Evolutionary conservation across 2,329 filamentous ascomycete genomes (phyloP).

Genomic region (Xylaria digitata): DNA sequence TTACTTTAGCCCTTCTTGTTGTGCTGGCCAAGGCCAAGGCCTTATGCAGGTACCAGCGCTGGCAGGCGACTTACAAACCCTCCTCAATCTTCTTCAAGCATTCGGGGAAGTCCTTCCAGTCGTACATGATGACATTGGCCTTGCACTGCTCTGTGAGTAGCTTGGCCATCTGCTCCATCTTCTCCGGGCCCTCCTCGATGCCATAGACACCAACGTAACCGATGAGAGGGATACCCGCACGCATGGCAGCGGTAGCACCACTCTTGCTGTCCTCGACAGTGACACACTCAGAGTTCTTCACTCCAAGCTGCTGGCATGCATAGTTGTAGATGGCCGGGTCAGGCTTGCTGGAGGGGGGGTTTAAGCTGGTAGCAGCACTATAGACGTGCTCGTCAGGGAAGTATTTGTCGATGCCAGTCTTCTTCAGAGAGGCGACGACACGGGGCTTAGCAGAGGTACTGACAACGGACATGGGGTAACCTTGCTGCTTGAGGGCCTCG

Average conservation of each 20-base stretch:
- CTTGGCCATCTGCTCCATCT: constrained; percentile 68
- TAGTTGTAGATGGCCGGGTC: constrained; percentile 80
- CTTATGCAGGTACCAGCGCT: constrained; percentile 25
- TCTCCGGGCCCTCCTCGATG: constrained; percentile 57
- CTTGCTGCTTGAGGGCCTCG: constrained; percentile 65
- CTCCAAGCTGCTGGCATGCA: constrained; percentile 73
- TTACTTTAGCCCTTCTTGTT: constrained; percentile 32
- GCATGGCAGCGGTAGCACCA: constrained; percentile 74
- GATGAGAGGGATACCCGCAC: constrained; percentile 76
- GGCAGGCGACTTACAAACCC: constrained; percentile 44
- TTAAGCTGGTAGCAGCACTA: constrained; percentile 75
- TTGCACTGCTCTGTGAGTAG: constrained; percentile 61
- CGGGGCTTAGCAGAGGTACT: constrained; percentile 76
- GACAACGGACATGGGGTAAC: constrained; percentile 77
- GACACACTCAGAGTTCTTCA: constrained; percentile 72
- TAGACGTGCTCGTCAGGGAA: constrained; percentile 75
- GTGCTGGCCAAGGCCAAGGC: constrained; percentile 9
- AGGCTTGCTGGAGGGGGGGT: constrained; percentile 77
- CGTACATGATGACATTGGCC: constrained; percentile 62
- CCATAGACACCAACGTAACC: constrained; percentile 74
- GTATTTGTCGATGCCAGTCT: constrained; percentile 75
- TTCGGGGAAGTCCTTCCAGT: constrained; percentile 57
- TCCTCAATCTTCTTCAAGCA: constrained; percentile 53
- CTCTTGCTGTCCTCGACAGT: constrained; percentile 81
- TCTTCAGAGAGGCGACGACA: constrained; percentile 75